phyloP scores from a whole-genome alignment of 1,284 basidiomycete species.

The Sphagnurus paluster region DNA sequence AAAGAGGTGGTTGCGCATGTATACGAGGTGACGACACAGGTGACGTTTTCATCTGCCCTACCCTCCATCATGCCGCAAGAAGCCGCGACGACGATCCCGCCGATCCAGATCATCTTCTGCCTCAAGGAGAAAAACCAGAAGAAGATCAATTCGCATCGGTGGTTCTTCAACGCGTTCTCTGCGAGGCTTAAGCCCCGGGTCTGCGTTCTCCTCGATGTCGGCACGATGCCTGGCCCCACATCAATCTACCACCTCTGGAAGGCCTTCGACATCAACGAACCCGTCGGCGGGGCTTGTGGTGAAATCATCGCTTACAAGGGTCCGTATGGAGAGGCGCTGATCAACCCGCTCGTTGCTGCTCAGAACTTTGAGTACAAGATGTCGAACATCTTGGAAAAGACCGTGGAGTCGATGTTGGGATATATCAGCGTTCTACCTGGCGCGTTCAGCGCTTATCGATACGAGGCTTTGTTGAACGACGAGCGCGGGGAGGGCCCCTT shows the following conservation, averaged over 20 bases:
- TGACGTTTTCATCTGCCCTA: constrained; percentile 54
- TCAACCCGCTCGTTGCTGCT: constrained; percentile 87
- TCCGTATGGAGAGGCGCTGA: constrained; percentile 71
- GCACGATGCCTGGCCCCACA: constrained; percentile 88
- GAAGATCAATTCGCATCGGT: constrained; percentile 91
- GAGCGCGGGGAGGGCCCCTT: constrained; percentile 81
- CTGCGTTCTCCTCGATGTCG: constrained; percentile 92
- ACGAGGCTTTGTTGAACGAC: constrained; percentile 91
- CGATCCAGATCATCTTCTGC: constrained; percentile 93
- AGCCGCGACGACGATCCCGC: constrained; percentile 77
- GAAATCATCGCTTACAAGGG: constrained; percentile 94
- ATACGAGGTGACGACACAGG: constrained; percentile 96
- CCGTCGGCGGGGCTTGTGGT: constrained; percentile 96
- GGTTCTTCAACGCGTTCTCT: constrained; percentile 90
- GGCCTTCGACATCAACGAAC: constrained; percentile 94
- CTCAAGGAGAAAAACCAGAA: constrained; percentile 93
- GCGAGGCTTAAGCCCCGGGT: constrained; percentile 84
- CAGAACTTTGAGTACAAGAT: constrained; percentile 99
- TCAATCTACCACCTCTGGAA: constrained; percentile 97
- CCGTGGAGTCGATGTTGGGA: constrained; percentile 83
- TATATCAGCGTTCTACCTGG: constrained; percentile 94
- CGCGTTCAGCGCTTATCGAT: constrained; percentile 91
- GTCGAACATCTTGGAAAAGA: constrained; percentile 91
- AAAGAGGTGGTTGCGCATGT: constrained; percentile 90
- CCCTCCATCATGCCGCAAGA: no score